These are phyloP conservation scores for Pseudocercospora musae DNA, from an alignment of 2,329 filamentous ascomycete genomes.

Conservation along the genomic window DNA sequence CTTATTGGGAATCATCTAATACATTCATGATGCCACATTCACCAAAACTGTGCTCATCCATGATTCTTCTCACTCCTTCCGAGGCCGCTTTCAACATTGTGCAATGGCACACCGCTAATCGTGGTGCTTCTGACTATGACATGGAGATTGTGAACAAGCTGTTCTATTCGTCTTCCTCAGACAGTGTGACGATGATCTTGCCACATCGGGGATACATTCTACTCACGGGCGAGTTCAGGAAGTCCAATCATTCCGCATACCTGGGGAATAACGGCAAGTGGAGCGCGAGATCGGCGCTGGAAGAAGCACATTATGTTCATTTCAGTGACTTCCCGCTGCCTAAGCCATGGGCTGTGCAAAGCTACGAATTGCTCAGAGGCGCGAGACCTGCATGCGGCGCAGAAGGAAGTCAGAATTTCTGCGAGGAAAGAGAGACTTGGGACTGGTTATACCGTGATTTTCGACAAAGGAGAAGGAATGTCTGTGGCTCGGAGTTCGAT, in stretches of 20 bases:
- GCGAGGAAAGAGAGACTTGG: constrained; percentile 3
- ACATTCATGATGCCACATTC: constrained; percentile 35
- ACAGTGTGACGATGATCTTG: constrained; percentile 56
- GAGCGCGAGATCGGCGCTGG: constrained; percentile 55
- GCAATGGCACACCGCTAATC: constrained; percentile 44
- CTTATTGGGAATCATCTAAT: constrained; percentile 55
- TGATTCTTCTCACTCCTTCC: constrained; percentile 62
- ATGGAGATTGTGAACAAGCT: constrained; percentile 67
- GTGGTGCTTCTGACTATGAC: constrained; percentile 51
- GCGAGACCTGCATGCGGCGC: constrained; percentile 1
- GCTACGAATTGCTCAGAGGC: background rate
- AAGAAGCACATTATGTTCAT: constrained; percentile 64
- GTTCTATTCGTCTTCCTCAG: constrained; percentile 40
- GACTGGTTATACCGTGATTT: constrained; percentile 8
- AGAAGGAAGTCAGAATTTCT: background rate
- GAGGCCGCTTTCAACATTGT: constrained; percentile 17
- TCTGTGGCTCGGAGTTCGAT: constrained; percentile 3
- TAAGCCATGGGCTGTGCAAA: constrained; percentile 52
- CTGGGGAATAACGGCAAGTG: constrained; percentile 53
- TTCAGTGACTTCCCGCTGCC: constrained; percentile 70
- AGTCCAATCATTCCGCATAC: constrained; percentile 51
- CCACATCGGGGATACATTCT: constrained; percentile 63
- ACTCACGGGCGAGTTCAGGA: constrained; percentile 61
- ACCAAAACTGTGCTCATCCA: constrained; percentile 46
- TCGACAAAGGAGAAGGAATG: background rate